Conservation (phyloP, 805 yeast species). For the Yamadazyma nakazawae region DNA sequence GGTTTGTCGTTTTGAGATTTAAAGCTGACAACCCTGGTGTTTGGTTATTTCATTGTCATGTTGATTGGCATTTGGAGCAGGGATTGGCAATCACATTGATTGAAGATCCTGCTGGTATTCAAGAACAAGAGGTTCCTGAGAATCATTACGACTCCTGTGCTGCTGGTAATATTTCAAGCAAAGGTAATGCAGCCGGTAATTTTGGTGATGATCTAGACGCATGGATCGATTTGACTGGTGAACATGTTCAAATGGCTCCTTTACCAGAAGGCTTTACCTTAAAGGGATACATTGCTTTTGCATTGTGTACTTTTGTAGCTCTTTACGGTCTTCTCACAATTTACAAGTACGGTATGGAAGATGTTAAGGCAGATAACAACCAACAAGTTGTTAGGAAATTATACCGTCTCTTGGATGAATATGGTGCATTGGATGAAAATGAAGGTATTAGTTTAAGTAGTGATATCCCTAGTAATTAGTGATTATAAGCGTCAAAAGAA, state of each 20-base stretch:
- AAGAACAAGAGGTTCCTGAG: conserved; percentile 39
- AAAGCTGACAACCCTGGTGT: conserved; percentile 95
- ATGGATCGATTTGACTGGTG: conserved; percentile 59
- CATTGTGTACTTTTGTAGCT: conserved; percentile 52
- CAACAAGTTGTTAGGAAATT: conserved; percentile 38
- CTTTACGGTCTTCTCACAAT: conserved; percentile 59
- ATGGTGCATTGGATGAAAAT: conserved; percentile 17
- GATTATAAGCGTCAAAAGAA: background rate
- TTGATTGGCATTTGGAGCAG: conserved; percentile 97
- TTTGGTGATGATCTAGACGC: conserved; percentile 37
- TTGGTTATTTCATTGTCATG: conserved; percentile 98
- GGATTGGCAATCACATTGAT: conserved; percentile 80
- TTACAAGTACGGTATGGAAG: conserved; percentile 63
- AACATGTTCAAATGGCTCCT: conserved; percentile 55
- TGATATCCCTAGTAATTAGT: background rate
- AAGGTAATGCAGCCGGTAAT: conserved; percentile 70
- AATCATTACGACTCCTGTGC: conserved; percentile 52
- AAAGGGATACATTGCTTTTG: conserved; percentile 66
- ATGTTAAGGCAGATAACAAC: conserved; percentile 49
- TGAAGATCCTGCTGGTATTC: conserved; percentile 79
- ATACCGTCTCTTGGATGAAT: conserved; percentile 26
- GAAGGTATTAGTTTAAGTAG: conserved; percentile 14
- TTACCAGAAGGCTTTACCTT: conserved; percentile 69
- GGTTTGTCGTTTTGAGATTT: conserved; percentile 83
- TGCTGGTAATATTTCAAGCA: conserved; percentile 40